Base-by-base conservation (phyloP, 352 stramenopile species). In the Phytopythium kandeliae region DNA sequence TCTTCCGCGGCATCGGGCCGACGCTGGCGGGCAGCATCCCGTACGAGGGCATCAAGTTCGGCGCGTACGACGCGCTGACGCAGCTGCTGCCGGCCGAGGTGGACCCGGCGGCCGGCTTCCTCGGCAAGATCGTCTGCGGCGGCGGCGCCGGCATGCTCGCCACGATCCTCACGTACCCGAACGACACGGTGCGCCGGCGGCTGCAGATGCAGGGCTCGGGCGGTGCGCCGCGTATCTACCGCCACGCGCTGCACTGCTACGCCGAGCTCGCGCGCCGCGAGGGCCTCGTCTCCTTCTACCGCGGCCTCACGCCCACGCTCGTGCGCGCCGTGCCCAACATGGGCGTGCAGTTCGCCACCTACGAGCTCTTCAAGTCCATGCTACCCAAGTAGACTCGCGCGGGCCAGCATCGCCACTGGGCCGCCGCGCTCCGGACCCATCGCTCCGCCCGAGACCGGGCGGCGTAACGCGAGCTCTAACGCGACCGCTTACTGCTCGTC, bases 171-270 rank as follows among this genome's bases (percentile, higher is more conserved):
- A 95, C 84, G 56, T 96, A 96, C 58, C 85, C 86, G 41, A 92
- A 92, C 63, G 86, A 96, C 63, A 96, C 86, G 17, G 76, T 96
- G 47, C 77, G 86, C 5, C 63, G 85, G 33, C 67, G 85, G 17
- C 69, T 96, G 63, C 86, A 96, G 67, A 93, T 91, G 79, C 83
- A 95, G 67, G 85, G 85, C 15, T 80, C 77, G 11, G 77, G 77
- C 19, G 85, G 85, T 33, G 50, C 57, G 4, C 49, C 64, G 15
- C 60, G 73, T 8, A 57, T 91, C 38, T 95, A 94, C 69, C 66
- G 51, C 43, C 85, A 83, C 55, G 78, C 78, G 1, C 73, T 71
- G 56, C 69, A 95, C 67, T 95, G 85, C 71, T 90, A 86, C 57
- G 62, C 83, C 22, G 67, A 78, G 53, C 60, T 93, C 28, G 66